Conservation (phyloP, 2,329 filamentous ascomycete species). For the Stylonectria norvegica region DNA sequence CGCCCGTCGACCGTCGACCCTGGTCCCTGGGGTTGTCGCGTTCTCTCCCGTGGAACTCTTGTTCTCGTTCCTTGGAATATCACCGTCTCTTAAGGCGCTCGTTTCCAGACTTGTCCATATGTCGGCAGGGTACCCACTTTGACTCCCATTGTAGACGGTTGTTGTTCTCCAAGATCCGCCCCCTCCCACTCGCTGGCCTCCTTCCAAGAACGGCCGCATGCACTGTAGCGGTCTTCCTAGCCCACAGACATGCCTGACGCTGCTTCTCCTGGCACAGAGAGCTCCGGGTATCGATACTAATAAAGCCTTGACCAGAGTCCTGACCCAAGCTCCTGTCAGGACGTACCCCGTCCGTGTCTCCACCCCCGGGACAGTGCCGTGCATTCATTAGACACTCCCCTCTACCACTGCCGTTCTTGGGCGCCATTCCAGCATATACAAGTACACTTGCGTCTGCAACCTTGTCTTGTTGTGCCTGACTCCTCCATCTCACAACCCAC, state of each 20-base stretch:
- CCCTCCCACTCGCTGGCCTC: slow-evolving; percentile 35
- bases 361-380: slow-evolving; percentile 49
- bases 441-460: slow-evolving; percentile 47
- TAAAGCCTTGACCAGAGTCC: slow-evolving; percentile 24
- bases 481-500: slow-evolving; percentile 12
- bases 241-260: slow-evolving; percentile 25
- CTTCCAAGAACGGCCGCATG: slow-evolving; percentile 49
- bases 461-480: slow-evolving; percentile 22
- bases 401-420: slow-evolving; percentile 44
- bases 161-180: slow-evolving; percentile 26
- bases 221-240: slow-evolving; percentile 33
- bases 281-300: slow-evolving; percentile 28
- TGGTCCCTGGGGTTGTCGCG: slow-evolving; percentile 15
- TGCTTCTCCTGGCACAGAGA: slow-evolving; percentile 23
- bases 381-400: slow-evolving; percentile 46
- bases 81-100: slow-evolving; percentile 18
- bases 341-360: slow-evolving; percentile 36
- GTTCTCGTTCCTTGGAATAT: slow-evolving; percentile 14
- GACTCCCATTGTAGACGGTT: slow-evolving; percentile 24
- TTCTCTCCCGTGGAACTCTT: slow-evolving; percentile 8
- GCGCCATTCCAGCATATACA: slow-evolving; percentile 44
- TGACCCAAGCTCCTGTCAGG: slow-evolving; percentile 36
- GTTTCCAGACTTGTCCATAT: slow-evolving; percentile 18
- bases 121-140: slow-evolving; percentile 22
- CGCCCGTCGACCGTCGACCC: slow-evolving; percentile 14